Evolutionary conservation across 306 rosid genomes (phyloP).

Genomic region (Prunus campanulata): DNA sequence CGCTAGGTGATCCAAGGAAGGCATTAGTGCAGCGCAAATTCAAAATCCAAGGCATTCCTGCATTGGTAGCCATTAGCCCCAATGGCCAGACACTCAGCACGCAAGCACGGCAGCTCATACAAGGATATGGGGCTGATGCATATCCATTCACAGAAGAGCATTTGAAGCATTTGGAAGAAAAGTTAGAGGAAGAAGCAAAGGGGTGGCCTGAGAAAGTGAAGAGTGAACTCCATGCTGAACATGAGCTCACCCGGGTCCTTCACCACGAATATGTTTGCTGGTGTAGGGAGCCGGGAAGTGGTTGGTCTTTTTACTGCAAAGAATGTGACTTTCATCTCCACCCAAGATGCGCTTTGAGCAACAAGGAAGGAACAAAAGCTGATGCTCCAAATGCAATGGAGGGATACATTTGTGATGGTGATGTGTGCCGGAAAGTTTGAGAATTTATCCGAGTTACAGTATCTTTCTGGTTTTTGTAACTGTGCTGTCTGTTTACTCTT

Average conservation of each 20-base stretch:
- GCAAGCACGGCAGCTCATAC: conserved; percentile 27
- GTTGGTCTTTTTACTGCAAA: conserved; percentile 36
- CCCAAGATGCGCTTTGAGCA: conserved; percentile 46
- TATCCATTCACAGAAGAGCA: conserved; percentile 46
- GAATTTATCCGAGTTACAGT: not conserved
- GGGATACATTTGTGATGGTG: conserved; percentile 40
- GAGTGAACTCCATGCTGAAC: conserved; percentile 38
- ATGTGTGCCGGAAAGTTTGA: conserved; percentile 38
- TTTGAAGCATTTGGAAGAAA: conserved; percentile 31
- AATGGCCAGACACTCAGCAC: conserved; percentile 27
- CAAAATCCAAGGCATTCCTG: conserved; percentile 41
- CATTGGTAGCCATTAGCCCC: conserved; percentile 31
- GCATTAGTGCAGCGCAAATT: conserved; percentile 22
- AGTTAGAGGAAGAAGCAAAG: conserved; percentile 26
- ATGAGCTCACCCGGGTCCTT: conserved; percentile 20
- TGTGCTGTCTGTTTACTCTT: not conserved
- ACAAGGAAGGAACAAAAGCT: conserved; percentile 15
- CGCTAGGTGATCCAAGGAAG: conserved; percentile 45
- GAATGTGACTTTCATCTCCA: conserved; percentile 48
- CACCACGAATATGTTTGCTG: conserved; percentile 21
- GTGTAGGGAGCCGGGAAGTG: conserved; percentile 29
- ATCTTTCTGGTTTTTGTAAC: not conserved
- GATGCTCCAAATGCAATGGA: conserved; percentile 16
- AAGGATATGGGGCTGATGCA: conserved; percentile 37
- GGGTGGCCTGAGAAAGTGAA: conserved; percentile 45